Conservation (phyloP, 352 stramenopile species). For the Pythium brachiatum region DNA sequence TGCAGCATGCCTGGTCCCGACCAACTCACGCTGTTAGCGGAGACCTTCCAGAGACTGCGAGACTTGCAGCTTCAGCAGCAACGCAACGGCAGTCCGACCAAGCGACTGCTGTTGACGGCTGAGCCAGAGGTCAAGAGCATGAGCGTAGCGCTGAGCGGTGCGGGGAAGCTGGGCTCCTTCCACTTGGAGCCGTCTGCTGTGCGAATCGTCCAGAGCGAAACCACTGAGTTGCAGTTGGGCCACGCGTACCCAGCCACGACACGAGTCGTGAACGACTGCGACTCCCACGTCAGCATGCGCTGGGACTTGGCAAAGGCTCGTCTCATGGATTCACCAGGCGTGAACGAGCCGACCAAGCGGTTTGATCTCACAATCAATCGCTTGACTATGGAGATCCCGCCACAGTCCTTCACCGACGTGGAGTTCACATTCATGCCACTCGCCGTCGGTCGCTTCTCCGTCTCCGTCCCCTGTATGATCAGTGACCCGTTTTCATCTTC, state of each 20-base stretch:
- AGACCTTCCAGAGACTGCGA: constrained; percentile 29
- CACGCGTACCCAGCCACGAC: constrained; percentile 11
- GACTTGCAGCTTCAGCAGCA: constrained; percentile 9
- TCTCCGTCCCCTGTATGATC: constrained; percentile 44
- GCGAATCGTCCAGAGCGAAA: neutral
- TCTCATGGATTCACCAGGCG: neutral
- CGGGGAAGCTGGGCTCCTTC: constrained; percentile 17
- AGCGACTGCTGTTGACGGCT: constrained; percentile 1
- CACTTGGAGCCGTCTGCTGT: constrained; percentile 7
- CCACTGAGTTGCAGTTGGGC: neutral
- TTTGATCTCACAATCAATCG: constrained; percentile 1
- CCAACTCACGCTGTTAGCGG: constrained; percentile 38
- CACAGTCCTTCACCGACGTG: constrained; percentile 19
- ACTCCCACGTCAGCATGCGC: constrained; percentile 29
- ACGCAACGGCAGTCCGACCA: neutral
- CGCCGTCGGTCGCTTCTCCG: constrained; percentile 37
- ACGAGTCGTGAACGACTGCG: constrained; percentile 33
- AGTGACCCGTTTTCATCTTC: neutral
- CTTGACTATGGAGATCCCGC: constrained; percentile 3
- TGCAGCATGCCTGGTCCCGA: constrained; percentile 51
- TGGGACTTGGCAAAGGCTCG: constrained; percentile 28
- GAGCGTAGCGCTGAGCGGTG: constrained; percentile 13
- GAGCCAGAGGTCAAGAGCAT: constrained; percentile 13
- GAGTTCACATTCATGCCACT: constrained; percentile 42
- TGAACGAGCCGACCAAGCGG: neutral